Base-by-base conservation (phyloP, 2,329 filamentous ascomycete genomes). In the Botrytis byssoidea region DNA sequence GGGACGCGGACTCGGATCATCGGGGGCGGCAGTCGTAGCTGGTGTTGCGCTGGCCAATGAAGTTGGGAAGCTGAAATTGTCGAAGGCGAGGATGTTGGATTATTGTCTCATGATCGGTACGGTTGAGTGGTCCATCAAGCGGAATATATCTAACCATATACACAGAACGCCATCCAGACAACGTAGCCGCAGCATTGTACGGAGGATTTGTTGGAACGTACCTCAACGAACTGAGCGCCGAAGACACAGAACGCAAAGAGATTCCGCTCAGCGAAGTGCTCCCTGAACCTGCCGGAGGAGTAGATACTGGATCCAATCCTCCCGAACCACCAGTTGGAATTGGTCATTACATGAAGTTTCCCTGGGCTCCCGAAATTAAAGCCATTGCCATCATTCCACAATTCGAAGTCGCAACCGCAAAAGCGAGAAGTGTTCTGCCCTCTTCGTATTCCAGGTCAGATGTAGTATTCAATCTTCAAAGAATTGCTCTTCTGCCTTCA, bases 141-240 rank as follows among this genome's bases (percentile, higher is more conserved):
- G 35, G 14, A 40, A 68, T 25, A 65, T 70, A 29, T 55, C 40
- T 74, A 71, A 70, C 32, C 6, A 60, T 40, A 29, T n/a, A 22
- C 35, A 6, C 75, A 90, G 89, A 97, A 83, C 90, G 94, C 77
- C 94, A 97, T 83, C 94, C 94, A 18, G 94, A 97, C 84, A 97
- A 97, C 81, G 94, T 99, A 70, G 96, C 95, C 74, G 96, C 96
- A 22, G 95, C 96, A 12, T 89, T 98, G 51, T 98, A 97, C 80
- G 96, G 96, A 77, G 96, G 96, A 46, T 98, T 99, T 78, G 94
- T 99, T 40, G 96, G 96, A 75, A 98, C 95, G 29, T 98, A 98
- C 81, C 88, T 98, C 75, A 97, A 97, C 84, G 95, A 97, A 74
- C 87, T 98, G 77, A 90, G 93, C 77, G 93, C 94, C 5, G 93